Evolutionary conservation across 1,139 yeast genomes (phyloP), one percentile per base, ranked within the genome.

Genomic region (Saccharomyces pastorianus): DNA sequence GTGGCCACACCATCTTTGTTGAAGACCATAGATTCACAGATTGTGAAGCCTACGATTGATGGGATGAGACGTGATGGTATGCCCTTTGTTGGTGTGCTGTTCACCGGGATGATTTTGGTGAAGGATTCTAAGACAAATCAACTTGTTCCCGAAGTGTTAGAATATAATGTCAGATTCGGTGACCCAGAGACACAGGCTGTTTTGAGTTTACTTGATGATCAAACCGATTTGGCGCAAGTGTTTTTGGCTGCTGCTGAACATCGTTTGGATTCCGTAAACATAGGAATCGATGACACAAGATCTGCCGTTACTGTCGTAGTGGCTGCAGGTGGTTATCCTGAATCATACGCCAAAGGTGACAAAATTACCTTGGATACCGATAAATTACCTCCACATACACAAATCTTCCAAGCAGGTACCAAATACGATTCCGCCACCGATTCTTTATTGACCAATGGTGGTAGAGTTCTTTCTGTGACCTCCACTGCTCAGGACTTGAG

Each of bases 151-250:
- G 88, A 89, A 75, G 97, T 91, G 9, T 79, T 95, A 66, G 99
- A 95, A 73, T 95, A 95, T 74, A 95, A 95, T 64, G 97, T 93
- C 53, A 83, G 99, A 73, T 95, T 95, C 64, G 99, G 99, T 58
- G 99, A 95, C 71, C 99, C 99, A 61, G 99, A 95, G 75, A 93
- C 98, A 46, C 99, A 95, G 75, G 88, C 97, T 4, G 96, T 93
- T 34, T 77, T 95, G 67, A 97, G 97, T 14, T 78, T 95, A 66
- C 77, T 95, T 60, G 73, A 84, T 20, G 82, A 84, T 46, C 91
- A 88, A 57, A 85, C 96, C 25, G 99, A 95, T 73, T 79, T 95
- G 66, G 95, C 96, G 47, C 89, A 90, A 71, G 84, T 93, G 49
- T 82, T 95, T 81, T 75, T 91, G 58, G 99, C 98, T 51, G 87